These are phyloP conservation scores for Paramecium biaurelia DNA, from an alignment of 73 alveolate genomes.

Conservation along the genomic window DNA sequence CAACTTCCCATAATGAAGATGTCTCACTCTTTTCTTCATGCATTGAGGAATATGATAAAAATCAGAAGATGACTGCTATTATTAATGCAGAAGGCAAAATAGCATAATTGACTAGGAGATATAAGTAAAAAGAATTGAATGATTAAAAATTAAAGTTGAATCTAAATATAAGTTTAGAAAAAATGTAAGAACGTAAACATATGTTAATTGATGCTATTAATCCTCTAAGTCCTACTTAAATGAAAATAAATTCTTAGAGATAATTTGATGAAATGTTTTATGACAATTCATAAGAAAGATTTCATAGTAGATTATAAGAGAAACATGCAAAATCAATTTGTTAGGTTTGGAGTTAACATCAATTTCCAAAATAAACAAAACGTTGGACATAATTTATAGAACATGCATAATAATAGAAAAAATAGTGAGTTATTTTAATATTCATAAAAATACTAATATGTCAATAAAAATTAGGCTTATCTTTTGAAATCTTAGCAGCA, in stretches of 20 bases:
- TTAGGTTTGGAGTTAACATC: neutral
- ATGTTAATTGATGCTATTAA: conserved; percentile 20
- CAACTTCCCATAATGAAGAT: neutral
- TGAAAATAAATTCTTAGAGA: neutral
- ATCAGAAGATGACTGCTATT: neutral
- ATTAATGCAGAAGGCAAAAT: conserved; percentile 39
- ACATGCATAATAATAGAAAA: neutral
- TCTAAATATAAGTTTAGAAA: neutral
- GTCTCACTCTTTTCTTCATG: neutral
- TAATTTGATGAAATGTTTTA: neutral
- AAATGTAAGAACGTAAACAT: neutral
- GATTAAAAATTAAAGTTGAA: conserved; percentile 19
- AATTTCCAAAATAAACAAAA: neutral
- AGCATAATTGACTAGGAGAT: conserved; percentile 20
- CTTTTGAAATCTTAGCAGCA: neutral
- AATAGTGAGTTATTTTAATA: neutral
- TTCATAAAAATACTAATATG: neutral
- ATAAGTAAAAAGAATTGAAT: conserved; percentile 5
- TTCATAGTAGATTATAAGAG: neutral
- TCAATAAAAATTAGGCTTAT: conserved; percentile 39
- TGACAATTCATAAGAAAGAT: conserved; percentile 11
- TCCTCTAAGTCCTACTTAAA: neutral
- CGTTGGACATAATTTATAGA: conserved; percentile 8
- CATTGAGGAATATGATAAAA: neutral
- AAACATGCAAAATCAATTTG: neutral